A percentile compares a stretch with the other conserved stretches of the same genome.
Evolutionary conservation across 805 yeast genomes (phyloP).

Genomic region (Candida odintsovae): DNA sequence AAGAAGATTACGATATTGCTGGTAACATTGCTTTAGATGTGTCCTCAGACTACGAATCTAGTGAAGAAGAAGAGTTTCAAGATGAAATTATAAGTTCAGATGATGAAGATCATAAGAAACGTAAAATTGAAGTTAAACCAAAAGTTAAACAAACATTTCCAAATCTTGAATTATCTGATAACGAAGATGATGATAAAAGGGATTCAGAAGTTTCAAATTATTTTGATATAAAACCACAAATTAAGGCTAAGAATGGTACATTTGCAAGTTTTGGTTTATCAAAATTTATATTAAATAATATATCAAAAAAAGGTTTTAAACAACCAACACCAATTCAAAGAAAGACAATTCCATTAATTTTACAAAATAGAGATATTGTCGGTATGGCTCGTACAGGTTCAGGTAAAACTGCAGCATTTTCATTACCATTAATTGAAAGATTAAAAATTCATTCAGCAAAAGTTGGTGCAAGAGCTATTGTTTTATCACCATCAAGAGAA

Average conservation of each 20-base stretch:
- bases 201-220: conserved; percentile 44
- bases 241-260: conserved; percentile 67
- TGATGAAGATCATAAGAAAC: conserved; percentile 39
- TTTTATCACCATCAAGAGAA: conserved; percentile 93
- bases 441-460: conserved; percentile 79
- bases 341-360: conserved; percentile 84
- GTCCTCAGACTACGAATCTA: conserved; percentile 28
- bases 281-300: conserved; percentile 60
- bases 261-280: conserved; percentile 90
- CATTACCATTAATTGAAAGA: conserved; percentile 83
- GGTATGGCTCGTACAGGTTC: conserved; percentile 99
- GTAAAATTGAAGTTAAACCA: conserved; percentile 13
- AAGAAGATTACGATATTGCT: conserved; percentile 58
- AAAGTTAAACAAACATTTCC: conserved; percentile 34
- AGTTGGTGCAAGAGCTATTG: conserved; percentile 83
- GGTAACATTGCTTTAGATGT: conserved; percentile 46
- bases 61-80: conserved; percentile 35
- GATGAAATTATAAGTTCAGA: conserved; percentile 48
- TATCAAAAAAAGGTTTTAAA: conserved; percentile 78
- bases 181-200: conserved; percentile 29
- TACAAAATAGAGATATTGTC: conserved; percentile 88
- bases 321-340: conserved; percentile 98
- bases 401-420: conserved; percentile 97
- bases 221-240: conserved; percentile 36
- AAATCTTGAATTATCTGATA: conserved; percentile 47